A percentile compares a stretch with the other conserved stretches of the same genome.
These are phyloP conservation scores for Macrocybe gigantea DNA, from an alignment of 768 basidiomycete species.

Conservation along the genomic window DNA sequence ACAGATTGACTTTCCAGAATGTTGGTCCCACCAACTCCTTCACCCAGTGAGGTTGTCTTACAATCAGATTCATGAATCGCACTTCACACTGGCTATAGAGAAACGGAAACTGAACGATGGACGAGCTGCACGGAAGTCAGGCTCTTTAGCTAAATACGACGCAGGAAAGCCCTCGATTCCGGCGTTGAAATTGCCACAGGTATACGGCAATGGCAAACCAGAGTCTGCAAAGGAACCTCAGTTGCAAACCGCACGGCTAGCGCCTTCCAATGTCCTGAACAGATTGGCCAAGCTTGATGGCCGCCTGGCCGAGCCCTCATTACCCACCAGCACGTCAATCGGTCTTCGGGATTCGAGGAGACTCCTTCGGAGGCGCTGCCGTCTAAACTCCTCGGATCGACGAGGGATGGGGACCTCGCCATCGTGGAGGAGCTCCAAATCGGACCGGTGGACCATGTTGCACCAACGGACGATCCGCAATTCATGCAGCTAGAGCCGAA, in stretches of 20 bases:
- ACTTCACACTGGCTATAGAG: conserved; percentile 15
- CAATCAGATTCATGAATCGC: neutral
- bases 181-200: neutral
- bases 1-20: conserved; percentile 22
- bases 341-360: conserved; percentile 31
- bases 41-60: conserved; percentile 47
- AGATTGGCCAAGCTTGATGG: conserved; percentile 38
- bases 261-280: conserved; percentile 47
- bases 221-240: neutral
- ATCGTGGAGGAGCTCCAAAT: conserved; percentile 72
- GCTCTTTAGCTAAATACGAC: neutral
- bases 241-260: conserved; percentile 24
- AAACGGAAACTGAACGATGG: conserved; percentile 37
- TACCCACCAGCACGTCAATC: conserved; percentile 9
- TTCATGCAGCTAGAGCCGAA: conserved; percentile 87
- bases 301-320: conserved; percentile 9
- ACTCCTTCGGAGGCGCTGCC: conserved; percentile 16
- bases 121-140: neutral
- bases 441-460: conserved; percentile 72
- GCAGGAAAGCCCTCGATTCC: conserved; percentile 3
- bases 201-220: neutral
- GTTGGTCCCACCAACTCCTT: conserved; percentile 56
- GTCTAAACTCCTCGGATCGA: conserved; percentile 8
- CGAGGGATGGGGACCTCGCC: conserved; percentile 57
- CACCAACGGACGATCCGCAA: conserved; percentile 65